Base-by-base conservation (phyloP, 192 early-diverging fungal genomes). In the Entomortierella beljakovae region DNA sequence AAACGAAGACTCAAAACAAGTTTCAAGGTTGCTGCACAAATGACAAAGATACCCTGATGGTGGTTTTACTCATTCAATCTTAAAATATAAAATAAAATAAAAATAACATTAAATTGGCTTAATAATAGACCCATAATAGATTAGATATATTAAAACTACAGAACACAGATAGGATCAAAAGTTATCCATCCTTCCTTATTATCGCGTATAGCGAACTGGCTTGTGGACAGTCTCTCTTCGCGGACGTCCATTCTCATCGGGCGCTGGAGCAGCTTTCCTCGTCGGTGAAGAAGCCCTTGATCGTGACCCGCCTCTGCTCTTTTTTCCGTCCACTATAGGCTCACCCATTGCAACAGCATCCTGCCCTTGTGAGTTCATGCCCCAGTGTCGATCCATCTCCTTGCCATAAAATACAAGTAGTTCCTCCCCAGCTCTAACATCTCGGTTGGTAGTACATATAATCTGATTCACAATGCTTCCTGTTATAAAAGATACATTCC, bases 381-480 rank as follows among this genome's bases (percentile, higher is more conserved):
- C 86, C 93, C 93, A 96, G 57, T 91, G 85, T 28, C 95, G 74
- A 74, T 96, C 91, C 10, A 96, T 90, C 57, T 96, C 95, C 29
- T 82, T 77, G 31, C 96, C 95, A 82, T 96, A 97, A 55, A 89
- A 93, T 4, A 91, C 96, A 82, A 96, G 90, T 61, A 98, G 60
- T 80, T 98, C 96, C 61, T 94, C 93, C 8, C 93, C 96, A 6
- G 75, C 62, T 40, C 80, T 65, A 18, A 98, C 93, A 16, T 89
- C 80, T 29, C 86, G 69, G 42, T 86, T 91, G 0, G 96, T 90
- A 83, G 89, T 83, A 52, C 93, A 94, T 25, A 96, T 91, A 26
- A 98, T 87, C 80, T 98, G 96, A 64, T 98, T 98, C 0, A 95
- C 95, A 13, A 87, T 77, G 31, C 70, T 71, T 0, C 96, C 96